phyloP scores from a whole-genome alignment of 371 early-diverging fungal genomes.

The Syncephalastrum monosporum region DNA sequence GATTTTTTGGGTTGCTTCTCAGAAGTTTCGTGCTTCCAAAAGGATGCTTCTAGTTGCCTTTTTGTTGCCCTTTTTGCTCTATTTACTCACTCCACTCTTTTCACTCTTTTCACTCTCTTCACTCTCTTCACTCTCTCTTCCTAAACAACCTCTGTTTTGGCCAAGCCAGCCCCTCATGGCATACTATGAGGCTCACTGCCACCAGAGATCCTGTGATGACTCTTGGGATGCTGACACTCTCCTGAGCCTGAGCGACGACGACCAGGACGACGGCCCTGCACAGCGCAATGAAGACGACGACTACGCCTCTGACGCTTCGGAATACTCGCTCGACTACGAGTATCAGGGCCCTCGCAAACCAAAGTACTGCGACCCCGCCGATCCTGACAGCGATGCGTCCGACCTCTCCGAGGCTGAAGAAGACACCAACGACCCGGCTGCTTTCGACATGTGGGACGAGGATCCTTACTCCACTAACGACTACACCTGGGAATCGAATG shows the following conservation, averaged over 20 bases:
- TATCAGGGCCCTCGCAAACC: slow-evolving; percentile 44
- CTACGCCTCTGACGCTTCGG: slow-evolving; percentile 25
- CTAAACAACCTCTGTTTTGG: slow-evolving; percentile 1
- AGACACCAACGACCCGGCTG: slow-evolving; percentile 9
- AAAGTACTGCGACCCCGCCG: slow-evolving; percentile 34
- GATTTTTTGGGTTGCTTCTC: too few relatives aligned
- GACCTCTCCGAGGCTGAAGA: slow-evolving; percentile 29
- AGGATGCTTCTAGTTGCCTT: too few relatives aligned
- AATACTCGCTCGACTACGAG: slow-evolving; percentile 49
- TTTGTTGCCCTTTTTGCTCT: too few relatives aligned
- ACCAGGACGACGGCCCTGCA: slow-evolving; percentile 4
- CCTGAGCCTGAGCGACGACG: slow-evolving; percentile 13
- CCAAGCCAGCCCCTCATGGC: slow-evolving; percentile 13
- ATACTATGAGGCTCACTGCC: slow-evolving; percentile 20
- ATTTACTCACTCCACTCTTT: neutral
- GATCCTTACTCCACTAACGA: slow-evolving; percentile 51
- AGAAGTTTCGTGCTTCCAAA: too few relatives aligned
- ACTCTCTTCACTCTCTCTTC: slow-evolving; percentile 8
- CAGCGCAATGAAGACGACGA: slow-evolving; percentile 10
- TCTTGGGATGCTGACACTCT: slow-evolving; percentile 6
- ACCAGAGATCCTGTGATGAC: slow-evolving; percentile 12
- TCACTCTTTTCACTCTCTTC: slow-evolving; percentile 1
- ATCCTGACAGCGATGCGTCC: slow-evolving; percentile 42
- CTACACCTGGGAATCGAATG: slow-evolving; percentile 52
- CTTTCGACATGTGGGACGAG: slow-evolving; percentile 56